Base-by-base conservation (phyloP, 73 alveolate genomes). In the Paramecium bursaria region DNA sequence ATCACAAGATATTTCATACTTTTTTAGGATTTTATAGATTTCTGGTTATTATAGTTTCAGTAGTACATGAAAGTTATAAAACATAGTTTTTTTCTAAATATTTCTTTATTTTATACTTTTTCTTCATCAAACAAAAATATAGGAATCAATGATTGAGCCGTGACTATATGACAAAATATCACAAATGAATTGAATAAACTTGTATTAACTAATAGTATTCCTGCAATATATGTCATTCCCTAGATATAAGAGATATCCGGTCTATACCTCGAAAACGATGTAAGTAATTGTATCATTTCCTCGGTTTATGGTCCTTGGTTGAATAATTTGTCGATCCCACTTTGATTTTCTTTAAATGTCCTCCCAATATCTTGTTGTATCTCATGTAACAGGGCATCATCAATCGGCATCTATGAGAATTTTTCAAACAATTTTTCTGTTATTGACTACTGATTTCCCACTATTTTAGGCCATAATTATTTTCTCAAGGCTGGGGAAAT, bases 231-330 rank as follows among this genome's bases (percentile, higher is more conserved):
- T 17, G 76, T 57, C 76, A 57, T 57, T 0, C 76, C 76, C 17
- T 57, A 57, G 7, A 57, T 50, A 57, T 57, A 57, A 3, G 51
- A 48, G 1, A 57, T 57, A 30, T 57, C 76, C 2, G 76, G 76
- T 57, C 76, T 26, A 57, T 57, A 57, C 33, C 27, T n/a, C 17
- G 51, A 57, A 30, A 57, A 57, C 7, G 15, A 27, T 30, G 27
- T 50, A 27, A 57, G 49, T 19, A 57, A 30, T 0, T 15, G 6
- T 57, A 23, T 10, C 7, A 57, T 30, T 15, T 57, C 33, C 15
- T 57, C 76, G 17, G 51, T 57, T 5, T 30, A 22, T 30, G 76
- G 76, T 57, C 76, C 76, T 57, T 13, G 76, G 76, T 30, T 57
- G 76, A 57, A 57, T 30, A 2, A 57, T 57, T 30, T 30, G 27